Base-by-base conservation (phyloP, 768 basidiomycete genomes). In the Suillus decipiens region DNA sequence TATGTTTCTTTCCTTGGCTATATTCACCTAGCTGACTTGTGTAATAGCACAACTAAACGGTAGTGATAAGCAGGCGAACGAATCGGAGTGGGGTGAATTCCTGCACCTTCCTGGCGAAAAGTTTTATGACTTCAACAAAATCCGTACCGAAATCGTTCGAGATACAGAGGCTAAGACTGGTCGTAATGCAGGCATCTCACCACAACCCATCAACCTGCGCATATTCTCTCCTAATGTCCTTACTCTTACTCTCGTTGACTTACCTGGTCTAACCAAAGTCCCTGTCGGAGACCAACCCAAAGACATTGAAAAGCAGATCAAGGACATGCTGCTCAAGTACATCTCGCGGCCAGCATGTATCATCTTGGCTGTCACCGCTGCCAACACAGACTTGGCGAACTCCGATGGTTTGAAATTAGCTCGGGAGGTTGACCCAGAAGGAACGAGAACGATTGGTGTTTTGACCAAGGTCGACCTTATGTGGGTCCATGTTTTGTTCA, bases 91-190 rank as follows among this genome's bases (percentile, higher is more conserved):
- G 97, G 97, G 96, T 69, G 97, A 99, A 78, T 99, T 99, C 84
- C 82, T 98, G 36, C 95, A 95, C 70, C 84, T 98, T 43, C 97
- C 96, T 0, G 92, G 92, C 64, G 92, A 99, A 80, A 99, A 99
- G 79, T 96, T 99, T 78, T 93, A 89, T 75, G 96, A 99, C 80
- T 99, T 99, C 79, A 83, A 88, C 77, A 96, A 97, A 83, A 97
- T 99, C 73, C 84, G 96, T 63, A 93, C 90, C 45, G 97, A 99
- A 78, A 99, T 99, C 67, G 85, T 98, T 36, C 88, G 89, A 66
- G 97, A 99, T 76, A 99, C 97, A 1, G 97, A 99, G 74, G 92
- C 93, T 63, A 99, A 99, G 85, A 99, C 97, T 0, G 97, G 97
- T 63, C 92, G 92, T 77, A 99, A 99, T 73, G 96, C 96, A 47